Percentiles rank a stretch among this genome's conserved stretches.
Conservation (phyloP, 345 rosid species). For the Euclidium syriacum region DNA sequence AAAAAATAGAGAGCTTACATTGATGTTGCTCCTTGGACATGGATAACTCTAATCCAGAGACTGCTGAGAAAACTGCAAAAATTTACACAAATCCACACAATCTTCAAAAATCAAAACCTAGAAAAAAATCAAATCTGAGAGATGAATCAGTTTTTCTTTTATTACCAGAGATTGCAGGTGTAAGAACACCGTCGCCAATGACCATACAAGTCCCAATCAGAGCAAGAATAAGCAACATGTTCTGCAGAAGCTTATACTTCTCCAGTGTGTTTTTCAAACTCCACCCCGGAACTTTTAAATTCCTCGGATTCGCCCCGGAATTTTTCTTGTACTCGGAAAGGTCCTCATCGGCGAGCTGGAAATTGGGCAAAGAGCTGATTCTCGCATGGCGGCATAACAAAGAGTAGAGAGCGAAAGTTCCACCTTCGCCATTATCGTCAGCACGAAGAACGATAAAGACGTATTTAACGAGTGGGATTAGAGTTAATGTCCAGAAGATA, state of each 20-base stretch:
- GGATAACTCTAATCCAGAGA: constrained; percentile 78
- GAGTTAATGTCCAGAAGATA: constrained; percentile 79
- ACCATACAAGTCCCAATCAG: constrained; percentile 92
- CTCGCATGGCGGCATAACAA: constrained; percentile 73
- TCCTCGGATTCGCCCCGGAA: constrained; percentile 17
- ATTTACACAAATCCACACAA: constrained; percentile 3
- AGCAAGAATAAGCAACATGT: constrained; percentile 64
- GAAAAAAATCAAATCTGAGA: neutral
- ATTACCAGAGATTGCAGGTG: constrained; percentile 84
- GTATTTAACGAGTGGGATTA: constrained; percentile 66
- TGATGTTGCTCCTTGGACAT: constrained; percentile 71
- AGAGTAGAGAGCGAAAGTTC: constrained; percentile 82
- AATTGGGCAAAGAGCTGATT: constrained; percentile 68
- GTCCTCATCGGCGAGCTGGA: constrained; percentile 81
- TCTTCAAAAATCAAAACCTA: neutral
- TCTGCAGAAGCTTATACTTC: constrained; percentile 60
- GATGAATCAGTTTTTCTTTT: neutral
- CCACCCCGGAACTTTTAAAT: constrained; percentile 34
- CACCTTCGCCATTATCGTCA: constrained; percentile 91
- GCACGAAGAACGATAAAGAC: constrained; percentile 81
- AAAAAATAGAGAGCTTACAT: constrained; percentile 41
- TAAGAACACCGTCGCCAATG: constrained; percentile 89
- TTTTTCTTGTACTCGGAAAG: constrained; percentile 56
- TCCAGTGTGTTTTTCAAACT: constrained; percentile 61
- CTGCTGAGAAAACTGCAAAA: constrained; percentile 83